Conservation (phyloP, 495 filamentous ascomycete genomes). For the Tuber borchii region DNA sequence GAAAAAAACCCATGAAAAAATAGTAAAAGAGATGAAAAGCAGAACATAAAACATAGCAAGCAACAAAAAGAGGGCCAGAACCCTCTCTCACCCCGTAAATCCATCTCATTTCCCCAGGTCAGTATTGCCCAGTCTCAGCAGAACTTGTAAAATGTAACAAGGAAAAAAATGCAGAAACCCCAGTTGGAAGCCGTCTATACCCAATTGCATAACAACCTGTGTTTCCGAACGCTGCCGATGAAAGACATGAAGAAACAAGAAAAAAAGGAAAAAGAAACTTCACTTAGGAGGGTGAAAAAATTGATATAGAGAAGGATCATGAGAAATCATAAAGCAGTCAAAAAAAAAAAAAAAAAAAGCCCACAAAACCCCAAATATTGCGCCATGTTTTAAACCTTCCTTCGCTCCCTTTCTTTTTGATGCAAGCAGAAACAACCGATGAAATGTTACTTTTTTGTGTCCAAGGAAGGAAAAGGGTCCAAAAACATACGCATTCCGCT, state of each 20-base stretch:
- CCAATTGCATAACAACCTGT: conserved; percentile 38
- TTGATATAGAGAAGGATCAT: conserved; percentile 40
- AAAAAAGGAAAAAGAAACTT: conserved; percentile 42
- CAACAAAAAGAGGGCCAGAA: neutral
- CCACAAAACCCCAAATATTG: conserved; percentile 45
- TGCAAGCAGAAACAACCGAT: conserved; percentile 42
- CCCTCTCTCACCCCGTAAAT: conserved; percentile 22
- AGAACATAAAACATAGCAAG: conserved; percentile 39
- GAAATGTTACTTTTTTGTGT: conserved; percentile 37
- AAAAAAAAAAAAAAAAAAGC: conserved; percentile 55
- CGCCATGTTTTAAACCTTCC: conserved; percentile 43
- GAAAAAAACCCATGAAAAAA: conserved; percentile 44
- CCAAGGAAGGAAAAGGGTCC: conserved; percentile 33
- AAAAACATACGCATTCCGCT: conserved; percentile 38
- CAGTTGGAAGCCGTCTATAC: conserved; percentile 40
- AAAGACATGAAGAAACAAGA: conserved; percentile 39
- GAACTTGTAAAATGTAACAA: conserved; percentile 48
- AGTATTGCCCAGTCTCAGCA: conserved; percentile 47
- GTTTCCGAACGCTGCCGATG: conserved; percentile 37
- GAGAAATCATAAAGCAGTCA: conserved; percentile 48
- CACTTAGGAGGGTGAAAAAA: conserved; percentile 31
- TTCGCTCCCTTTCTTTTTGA: conserved; percentile 40
- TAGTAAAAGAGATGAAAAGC: conserved; percentile 41
- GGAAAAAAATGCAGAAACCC: conserved; percentile 38
- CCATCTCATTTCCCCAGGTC: conserved; percentile 42